These are phyloP conservation scores for Corchorus capsularis DNA, from an alignment of 345 rosid genomes.

Conservation along the genomic window DNA sequence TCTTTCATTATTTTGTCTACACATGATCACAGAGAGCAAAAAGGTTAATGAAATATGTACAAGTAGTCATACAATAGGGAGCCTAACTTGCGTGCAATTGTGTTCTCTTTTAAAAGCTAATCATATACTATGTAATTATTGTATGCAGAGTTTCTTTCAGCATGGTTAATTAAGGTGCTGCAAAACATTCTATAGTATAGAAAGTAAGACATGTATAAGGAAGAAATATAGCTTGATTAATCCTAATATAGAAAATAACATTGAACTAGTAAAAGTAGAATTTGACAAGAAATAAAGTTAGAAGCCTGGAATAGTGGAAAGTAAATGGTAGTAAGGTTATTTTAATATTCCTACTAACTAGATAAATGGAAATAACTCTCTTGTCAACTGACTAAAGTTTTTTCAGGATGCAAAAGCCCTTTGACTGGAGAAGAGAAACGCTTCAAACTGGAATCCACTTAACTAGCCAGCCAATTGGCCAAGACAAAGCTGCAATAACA, in stretches of 20 bases:
- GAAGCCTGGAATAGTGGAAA: not conserved
- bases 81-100: not conserved
- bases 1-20: not conserved
- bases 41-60: not conserved
- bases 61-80: not conserved
- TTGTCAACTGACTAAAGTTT: not conserved
- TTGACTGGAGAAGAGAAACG: not conserved
- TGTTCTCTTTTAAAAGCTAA: not conserved
- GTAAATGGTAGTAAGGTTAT: constrained; percentile 1
- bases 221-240: not conserved
- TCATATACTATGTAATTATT: not conserved
- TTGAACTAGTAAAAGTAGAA: not conserved
- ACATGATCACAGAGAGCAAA: not conserved
- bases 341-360: not conserved
- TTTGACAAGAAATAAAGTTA: not conserved
- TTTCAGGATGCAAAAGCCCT: constrained; percentile 7
- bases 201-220: not conserved
- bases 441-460: constrained; percentile 38
- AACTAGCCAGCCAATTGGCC: constrained; percentile 42
- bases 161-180: not conserved
- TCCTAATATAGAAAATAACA: not conserved
- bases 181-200: not conserved
- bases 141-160: not conserved
- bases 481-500: constrained; percentile 38
- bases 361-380: not conserved